These are phyloP conservation scores for Oryza rufipogon DNA, from an alignment of 176 grass and related monocot genomes.

Conservation along the genomic window DNA sequence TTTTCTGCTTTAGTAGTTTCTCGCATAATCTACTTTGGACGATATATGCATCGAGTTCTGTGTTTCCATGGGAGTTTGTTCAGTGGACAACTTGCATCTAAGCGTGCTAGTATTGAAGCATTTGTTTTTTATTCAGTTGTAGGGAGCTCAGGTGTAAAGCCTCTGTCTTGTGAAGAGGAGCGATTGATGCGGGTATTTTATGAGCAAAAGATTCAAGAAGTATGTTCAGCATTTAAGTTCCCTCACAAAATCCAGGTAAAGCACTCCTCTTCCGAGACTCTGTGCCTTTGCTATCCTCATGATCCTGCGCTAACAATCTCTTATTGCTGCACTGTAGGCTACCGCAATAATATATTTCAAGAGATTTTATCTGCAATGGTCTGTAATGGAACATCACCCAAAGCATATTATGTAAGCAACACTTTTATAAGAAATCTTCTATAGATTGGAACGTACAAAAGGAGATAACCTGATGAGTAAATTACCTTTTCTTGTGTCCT, in stretches of 20 bases:
- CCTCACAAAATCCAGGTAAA: constrained; percentile 92
- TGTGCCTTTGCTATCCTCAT: constrained; percentile 1
- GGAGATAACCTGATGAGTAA: neutral
- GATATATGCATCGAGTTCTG: neutral
- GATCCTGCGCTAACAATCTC: constrained; percentile 11
- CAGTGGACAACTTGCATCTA: neutral
- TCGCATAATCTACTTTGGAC: neutral
- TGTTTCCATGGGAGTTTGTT: neutral
- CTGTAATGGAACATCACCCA: constrained; percentile 97
- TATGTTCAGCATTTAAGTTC: constrained; percentile 93
- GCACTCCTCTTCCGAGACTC: constrained; percentile 10
- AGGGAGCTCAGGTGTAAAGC: constrained; percentile 53
- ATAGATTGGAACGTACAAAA: constrained; percentile 1
- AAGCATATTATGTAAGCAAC: constrained; percentile 95
- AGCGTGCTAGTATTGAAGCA: constrained; percentile 20
- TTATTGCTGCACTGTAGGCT: constrained; percentile 57
- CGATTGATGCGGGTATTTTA: constrained; percentile 79
- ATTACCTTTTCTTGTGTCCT: neutral
- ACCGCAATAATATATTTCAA: constrained; percentile 98
- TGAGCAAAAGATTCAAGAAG: constrained; percentile 99
- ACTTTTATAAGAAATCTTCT: neutral
- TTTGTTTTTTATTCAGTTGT: constrained; percentile 46
- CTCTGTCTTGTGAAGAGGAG: constrained; percentile 87
- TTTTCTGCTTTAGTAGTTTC: constrained; percentile 23
- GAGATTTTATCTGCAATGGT: constrained; percentile 95